Base-by-base conservation (phyloP, 2,329 filamentous ascomycete species). In the Colletotrichum cordylinicola region DNA sequence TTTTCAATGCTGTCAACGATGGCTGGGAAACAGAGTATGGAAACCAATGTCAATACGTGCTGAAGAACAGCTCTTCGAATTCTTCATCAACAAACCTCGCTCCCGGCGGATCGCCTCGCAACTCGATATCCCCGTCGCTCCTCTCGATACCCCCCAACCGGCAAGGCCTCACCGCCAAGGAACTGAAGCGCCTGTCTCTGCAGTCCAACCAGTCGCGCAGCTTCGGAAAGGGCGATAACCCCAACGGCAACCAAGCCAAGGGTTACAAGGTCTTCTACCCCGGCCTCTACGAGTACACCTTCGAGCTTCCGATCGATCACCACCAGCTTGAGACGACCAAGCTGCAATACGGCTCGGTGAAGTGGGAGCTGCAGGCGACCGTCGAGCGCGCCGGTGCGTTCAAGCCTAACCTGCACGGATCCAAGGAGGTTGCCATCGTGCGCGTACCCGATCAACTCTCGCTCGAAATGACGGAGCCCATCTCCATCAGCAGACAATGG, bases 401-500 rank as follows among this genome's bases (percentile, higher is more conserved):
- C 87, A 94, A 96, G 81, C 94, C 95, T 3, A 98, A 98, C 79
- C 87, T 98, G 3, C 90, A 96, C 72, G 96, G 96, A 52, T 90
- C 88, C 58, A 95, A 96, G 82, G 96, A 98, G 83, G 93, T 98
- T 4, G 91, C 90, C 10, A 92, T 98, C 64, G 95, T 98, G 69
- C 93, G 96, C 60, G 93, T 97, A 5, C 96, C 96, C 0, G 92
- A 96, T 65, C 95, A 98, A 84, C 91, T 96, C 61, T 98, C 96
- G 1, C 88, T 98, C 29, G 96, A 98, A 84, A 95, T 95, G 84
- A 94, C 96, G 31, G 96, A 98, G 82, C 96, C 96, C 4, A 98
- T 98, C 80, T 96, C 96, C 13, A 98, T 98, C 81, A 96, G 94
- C 78, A 90, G 96, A 24, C 96, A 95, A 77, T 98, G 96, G 96